A percentile compares a stretch with the other conserved stretches of the same genome.
These are phyloP conservation scores for Verticillium albo-atrum DNA, from an alignment of 2,329 filamentous ascomycete genomes.

Conservation along the genomic window DNA sequence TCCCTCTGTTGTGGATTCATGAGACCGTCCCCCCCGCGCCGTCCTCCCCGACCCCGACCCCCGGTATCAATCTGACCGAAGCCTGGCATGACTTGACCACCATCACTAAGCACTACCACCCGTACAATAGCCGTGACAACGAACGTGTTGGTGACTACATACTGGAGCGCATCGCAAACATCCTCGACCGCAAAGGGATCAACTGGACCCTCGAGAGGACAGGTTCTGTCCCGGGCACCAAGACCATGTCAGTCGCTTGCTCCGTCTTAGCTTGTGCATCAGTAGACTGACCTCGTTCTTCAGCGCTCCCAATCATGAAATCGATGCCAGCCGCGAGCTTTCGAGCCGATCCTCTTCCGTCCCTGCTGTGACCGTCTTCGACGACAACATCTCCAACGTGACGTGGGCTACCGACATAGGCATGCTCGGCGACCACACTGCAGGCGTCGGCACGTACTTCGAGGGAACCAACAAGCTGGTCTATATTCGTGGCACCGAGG, in stretches of 20 bases:
- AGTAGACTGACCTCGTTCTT: neutral
- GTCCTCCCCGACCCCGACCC: neutral
- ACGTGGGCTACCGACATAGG: conserved; percentile 51
- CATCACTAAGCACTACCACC: conserved; percentile 74
- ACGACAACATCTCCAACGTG: conserved; percentile 75
- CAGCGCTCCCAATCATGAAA: neutral
- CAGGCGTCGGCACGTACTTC: conserved; percentile 63
- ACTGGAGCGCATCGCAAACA: conserved; percentile 63
- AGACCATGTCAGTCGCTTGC: conserved; percentile 11
- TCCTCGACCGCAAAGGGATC: conserved; percentile 59
- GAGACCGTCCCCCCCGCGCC: conserved; percentile 72
- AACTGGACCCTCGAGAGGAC: conserved; percentile 36
- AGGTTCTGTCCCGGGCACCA: conserved; percentile 23
- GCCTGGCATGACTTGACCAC: conserved; percentile 80
- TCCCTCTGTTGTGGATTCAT: conserved; percentile 69
- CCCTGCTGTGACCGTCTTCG: conserved; percentile 62
- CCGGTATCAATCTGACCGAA: conserved; percentile 74
- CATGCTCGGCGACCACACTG: conserved; percentile 20
- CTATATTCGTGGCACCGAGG: conserved; percentile 79
- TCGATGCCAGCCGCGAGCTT: neutral
- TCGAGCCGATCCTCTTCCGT: conserved; percentile 13
- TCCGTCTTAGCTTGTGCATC: neutral
- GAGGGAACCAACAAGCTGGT: conserved; percentile 90
- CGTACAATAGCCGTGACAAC: conserved; percentile 82
- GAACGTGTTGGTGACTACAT: conserved; percentile 76